A percentile compares a stretch with the other conserved stretches of the same genome.
Evolutionary conservation across 108 stramenopile species (phyloP).

Genomic region (Nitzschia sp.): DNA sequence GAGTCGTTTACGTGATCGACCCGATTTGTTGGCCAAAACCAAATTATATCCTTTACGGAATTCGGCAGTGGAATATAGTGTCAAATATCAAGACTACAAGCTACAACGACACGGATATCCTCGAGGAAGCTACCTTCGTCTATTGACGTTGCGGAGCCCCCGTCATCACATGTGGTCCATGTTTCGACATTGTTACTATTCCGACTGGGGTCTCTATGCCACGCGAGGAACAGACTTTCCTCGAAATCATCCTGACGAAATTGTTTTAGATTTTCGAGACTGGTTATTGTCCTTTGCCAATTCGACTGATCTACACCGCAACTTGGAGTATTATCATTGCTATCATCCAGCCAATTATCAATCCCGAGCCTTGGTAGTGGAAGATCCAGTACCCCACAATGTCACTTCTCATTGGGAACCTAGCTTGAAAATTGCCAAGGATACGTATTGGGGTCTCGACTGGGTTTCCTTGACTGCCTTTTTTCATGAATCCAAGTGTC

Average conservation of each 20-base stretch:
- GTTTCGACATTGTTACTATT: slow-evolving; percentile 4
- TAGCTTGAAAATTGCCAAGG: too few species aligned
- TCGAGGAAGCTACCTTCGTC: neutral
- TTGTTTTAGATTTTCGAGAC: neutral
- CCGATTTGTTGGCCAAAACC: neutral
- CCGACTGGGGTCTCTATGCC: neutral
- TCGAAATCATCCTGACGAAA: neutral
- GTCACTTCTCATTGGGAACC: neutral
- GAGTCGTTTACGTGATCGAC: neutral
- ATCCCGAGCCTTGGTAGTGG: neutral
- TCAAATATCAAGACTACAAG: neutral
- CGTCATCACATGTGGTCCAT: slow-evolving; percentile 6
- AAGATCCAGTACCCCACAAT: neutral
- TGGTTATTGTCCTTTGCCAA: neutral
- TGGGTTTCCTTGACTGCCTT: slow-evolving; percentile 4
- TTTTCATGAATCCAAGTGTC: slow-evolving; percentile 14
- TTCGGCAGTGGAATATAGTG: neutral
- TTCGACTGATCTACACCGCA: neutral
- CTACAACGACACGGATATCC: neutral
- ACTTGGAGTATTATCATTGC: neutral
- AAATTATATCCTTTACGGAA: neutral
- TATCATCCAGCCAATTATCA: slow-evolving; percentile 10
- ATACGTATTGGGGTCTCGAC: slow-evolving; percentile 1
- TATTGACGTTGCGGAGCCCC: neutral
- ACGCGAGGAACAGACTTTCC: neutral